These are phyloP conservation scores for Fonsecaea nubica DNA, from an alignment of 2,329 filamentous ascomycete species.

Conservation along the genomic window DNA sequence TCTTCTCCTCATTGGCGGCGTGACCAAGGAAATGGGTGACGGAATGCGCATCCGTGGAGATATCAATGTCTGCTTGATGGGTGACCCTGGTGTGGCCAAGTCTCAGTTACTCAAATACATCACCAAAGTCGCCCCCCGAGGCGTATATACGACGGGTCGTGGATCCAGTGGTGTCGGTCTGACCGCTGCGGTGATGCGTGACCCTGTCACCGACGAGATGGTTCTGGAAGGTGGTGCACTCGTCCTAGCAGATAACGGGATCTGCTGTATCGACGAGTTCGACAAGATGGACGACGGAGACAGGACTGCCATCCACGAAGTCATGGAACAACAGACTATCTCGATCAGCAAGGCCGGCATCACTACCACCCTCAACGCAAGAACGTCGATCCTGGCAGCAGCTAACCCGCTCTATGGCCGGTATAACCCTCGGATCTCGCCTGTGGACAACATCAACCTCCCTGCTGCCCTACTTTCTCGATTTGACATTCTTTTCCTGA, in stretches of 20 bases:
- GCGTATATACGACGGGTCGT: slow-evolving; percentile 82
- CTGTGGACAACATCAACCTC: slow-evolving; percentile 98
- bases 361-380: slow-evolving; percentile 93
- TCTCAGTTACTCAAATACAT: slow-evolving; percentile 98
- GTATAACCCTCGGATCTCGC: slow-evolving; percentile 96
- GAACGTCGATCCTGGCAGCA: slow-evolving; percentile 92
- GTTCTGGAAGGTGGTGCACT: slow-evolving; percentile 80
- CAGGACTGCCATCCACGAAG: slow-evolving; percentile 81
- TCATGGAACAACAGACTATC: slow-evolving; percentile 87
- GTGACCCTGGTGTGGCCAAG: slow-evolving; percentile 98
- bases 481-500: slow-evolving; percentile 96
- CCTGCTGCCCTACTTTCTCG: slow-evolving; percentile 95
- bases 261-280: slow-evolving; percentile 85
- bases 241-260: slow-evolving; percentile 79
- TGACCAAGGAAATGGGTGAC: slow-evolving; percentile 94
- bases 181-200: slow-evolving; percentile 79
- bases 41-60: slow-evolving; percentile 99
- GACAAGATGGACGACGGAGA: slow-evolving; percentile 85
- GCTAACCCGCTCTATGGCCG: slow-evolving; percentile 97
- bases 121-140: slow-evolving; percentile 93
- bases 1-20: slow-evolving; percentile 93
- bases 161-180: slow-evolving; percentile 82
- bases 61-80: slow-evolving; percentile 98
- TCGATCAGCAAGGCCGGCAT: slow-evolving; percentile 91
- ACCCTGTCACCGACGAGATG: slow-evolving; percentile 79